Evolutionary conservation across 768 basidiomycete species (phyloP).

Genomic region (Melanogaster broomeanus): DNA sequence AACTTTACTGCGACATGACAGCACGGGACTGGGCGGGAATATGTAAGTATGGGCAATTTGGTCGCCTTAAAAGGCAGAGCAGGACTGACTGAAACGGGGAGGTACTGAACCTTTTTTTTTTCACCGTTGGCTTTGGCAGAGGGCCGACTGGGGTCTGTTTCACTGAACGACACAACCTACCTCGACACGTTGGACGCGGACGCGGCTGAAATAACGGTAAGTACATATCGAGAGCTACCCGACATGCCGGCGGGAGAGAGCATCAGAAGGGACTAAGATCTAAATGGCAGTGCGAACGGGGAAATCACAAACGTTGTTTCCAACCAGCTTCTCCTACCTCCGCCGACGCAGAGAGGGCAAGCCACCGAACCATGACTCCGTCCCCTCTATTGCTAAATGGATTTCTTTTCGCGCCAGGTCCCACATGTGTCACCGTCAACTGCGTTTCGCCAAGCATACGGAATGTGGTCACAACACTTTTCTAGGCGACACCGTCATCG

Average conservation of each 20-base stretch:
- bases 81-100: too few relatives aligned
- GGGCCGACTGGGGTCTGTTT: too few relatives aligned
- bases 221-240: too few relatives aligned
- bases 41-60: constrained; percentile 11
- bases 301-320: constrained; percentile 6
- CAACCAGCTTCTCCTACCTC: constrained; percentile 46
- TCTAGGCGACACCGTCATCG: constrained; percentile 43
- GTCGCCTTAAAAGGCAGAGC: constrained; percentile 9
- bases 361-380: too few relatives aligned
- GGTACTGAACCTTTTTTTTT: neutral
- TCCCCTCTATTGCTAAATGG: too few relatives aligned
- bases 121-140: too few relatives aligned
- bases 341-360: constrained; percentile 48
- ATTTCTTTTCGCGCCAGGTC: constrained; percentile 1
- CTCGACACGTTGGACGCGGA: too few relatives aligned
- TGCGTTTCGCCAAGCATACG: constrained; percentile 50
- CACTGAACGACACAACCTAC: too few relatives aligned
- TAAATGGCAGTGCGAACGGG: constrained; percentile 17
- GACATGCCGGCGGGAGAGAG: too few relatives aligned
- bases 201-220: too few relatives aligned
- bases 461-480: constrained; percentile 60
- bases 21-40: constrained; percentile 12
- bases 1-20: constrained; percentile 4
- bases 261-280: neutral
- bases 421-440: constrained; percentile 66